phyloP scores from a whole-genome alignment of 768 basidiomycete species.

The Amanita pallidorosea region DNA sequence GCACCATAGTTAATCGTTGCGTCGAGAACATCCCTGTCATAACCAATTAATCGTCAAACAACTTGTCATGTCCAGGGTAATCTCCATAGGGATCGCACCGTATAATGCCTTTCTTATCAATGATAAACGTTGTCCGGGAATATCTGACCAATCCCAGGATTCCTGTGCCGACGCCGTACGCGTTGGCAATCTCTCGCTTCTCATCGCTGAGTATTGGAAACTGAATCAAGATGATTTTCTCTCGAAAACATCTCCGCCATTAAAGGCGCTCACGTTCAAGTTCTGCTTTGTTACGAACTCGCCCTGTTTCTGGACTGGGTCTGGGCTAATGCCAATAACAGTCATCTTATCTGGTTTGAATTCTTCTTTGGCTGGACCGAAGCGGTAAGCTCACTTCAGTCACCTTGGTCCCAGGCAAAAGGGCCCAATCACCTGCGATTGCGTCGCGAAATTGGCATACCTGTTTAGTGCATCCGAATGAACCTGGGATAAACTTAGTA shows the following conservation, averaged over 20 bases:
- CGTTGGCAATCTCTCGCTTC: constrained; percentile 48
- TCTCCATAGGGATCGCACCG: constrained; percentile 28
- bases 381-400: not conserved
- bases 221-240: constrained; percentile 20
- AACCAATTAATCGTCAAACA: constrained; percentile 1
- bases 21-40: constrained; percentile 44
- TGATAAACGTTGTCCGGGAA: constrained; percentile 65
- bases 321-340: constrained; percentile 66
- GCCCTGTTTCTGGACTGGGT: constrained; percentile 65
- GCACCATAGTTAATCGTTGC: constrained; percentile 51
- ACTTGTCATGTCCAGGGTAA: not conserved
- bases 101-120: constrained; percentile 61
- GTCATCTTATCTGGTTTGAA: constrained; percentile 56
- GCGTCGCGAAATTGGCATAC: constrained; percentile 81
- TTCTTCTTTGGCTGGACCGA: constrained; percentile 40
- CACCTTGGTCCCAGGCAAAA: not conserved
- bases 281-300: constrained; percentile 62
- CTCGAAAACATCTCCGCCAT: not conserved
- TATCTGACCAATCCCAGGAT: constrained; percentile 51
- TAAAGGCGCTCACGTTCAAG: constrained; percentile 36
- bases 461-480: constrained; percentile 72
- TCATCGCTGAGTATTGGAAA: constrained; percentile 74
- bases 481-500: constrained; percentile 28
- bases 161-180: constrained; percentile 56
- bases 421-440: constrained; percentile 37